Base-by-base conservation (phyloP, 2,329 filamentous ascomycete species). In the Trichophyton rubrum region DNA sequence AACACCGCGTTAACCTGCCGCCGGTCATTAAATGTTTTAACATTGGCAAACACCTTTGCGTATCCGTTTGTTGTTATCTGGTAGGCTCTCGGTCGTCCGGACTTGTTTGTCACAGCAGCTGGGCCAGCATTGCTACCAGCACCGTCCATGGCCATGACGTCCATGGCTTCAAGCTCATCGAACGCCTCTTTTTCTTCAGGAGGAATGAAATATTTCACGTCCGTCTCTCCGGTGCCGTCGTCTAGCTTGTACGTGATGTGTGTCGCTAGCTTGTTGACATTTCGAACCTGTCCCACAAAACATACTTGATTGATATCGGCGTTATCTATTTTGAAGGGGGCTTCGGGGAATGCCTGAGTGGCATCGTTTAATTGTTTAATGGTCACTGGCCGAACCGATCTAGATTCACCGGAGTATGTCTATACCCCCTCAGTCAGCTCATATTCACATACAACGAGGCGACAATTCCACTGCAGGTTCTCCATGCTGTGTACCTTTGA, bases 201-300 rank as follows among this genome's bases (percentile, higher is more conserved):
- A 69, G 84, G 67, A 35, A 67, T 63, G 74, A 69, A 74, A 66
- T 63, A 74, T 70, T 69, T 84, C 82, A 66, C 91, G 74, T 99
- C 95, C 68, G 96, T 86, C 63, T 85, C 81, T 62, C 90, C 91
- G 0, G 95, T 99, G 72, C 93, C 93, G 74, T 99, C 93, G 75
- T 99, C 93, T 68, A 99, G 79, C 69, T 86, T 88, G 81, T 95
- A 95, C 53, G 89, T 96, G 66, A 90, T 85, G 77, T 96, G 95
- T 66, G 92, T 96, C 45, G 87, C 83, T 77, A 95, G 90, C n/a
- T 83, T 82, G 70, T 84, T 88, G 74, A 96, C 85, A 75, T 85
- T 85, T 72, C 90, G 89, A 68, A 99, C 86, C 79, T 96, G 92
- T 59, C 89, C 93, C 63, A 99, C 84, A 66, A 97, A 86, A 33